phyloP scores from a whole-genome alignment of 2,329 filamentous ascomycete genomes.

The Fusarium agapanthi region DNA sequence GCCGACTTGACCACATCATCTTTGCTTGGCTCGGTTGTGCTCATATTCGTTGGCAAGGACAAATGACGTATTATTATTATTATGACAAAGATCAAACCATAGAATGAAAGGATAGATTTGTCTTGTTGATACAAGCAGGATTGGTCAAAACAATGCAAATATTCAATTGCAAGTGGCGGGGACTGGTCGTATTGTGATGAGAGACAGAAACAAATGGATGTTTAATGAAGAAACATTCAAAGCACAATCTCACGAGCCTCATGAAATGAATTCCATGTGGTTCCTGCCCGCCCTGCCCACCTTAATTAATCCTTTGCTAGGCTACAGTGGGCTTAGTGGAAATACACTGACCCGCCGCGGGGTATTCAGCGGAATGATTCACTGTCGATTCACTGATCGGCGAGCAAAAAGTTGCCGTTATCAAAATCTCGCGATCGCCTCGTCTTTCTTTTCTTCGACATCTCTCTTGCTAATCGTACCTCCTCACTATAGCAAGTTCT shows the following conservation, averaged over 20 bases:
- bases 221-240: not conserved
- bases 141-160: not conserved
- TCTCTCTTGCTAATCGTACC: not conserved
- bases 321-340: not conserved
- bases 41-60: not conserved
- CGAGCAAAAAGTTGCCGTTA: not conserved
- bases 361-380: conserved; percentile 13
- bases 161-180: no score
- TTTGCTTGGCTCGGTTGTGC: not conserved
- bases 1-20: not conserved
- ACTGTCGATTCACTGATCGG: conserved; percentile 3
- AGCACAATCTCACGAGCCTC: conserved; percentile 1
- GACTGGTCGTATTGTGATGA: not conserved
- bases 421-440: conserved; percentile 19
- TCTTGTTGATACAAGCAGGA: not conserved
- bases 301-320: not conserved
- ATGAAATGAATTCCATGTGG: not conserved
- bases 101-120: no score
- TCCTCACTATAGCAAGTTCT: not conserved
- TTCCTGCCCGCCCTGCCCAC: not conserved
- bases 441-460: not conserved
- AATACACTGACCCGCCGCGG: conserved; percentile 15
- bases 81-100: not conserved
- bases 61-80: not conserved
- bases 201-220: not conserved